A percentile compares a stretch with the other conserved stretches of the same genome.
These are phyloP conservation scores for Rhynchosporium secalis DNA, from an alignment of 2,329 filamentous ascomycete species.

Conservation along the genomic window DNA sequence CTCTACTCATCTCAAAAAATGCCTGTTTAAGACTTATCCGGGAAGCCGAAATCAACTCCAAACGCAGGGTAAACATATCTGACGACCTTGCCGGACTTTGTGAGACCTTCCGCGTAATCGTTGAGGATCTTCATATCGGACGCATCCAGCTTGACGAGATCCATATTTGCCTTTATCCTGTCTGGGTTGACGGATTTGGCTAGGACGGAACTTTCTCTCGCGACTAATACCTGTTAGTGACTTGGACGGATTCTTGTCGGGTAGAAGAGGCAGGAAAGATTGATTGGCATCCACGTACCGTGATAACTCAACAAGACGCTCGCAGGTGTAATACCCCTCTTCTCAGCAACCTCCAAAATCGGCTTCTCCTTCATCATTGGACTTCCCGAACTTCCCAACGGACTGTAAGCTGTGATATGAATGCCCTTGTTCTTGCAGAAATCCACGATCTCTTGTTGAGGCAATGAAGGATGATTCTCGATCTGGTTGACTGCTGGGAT, in stretches of 20 bases:
- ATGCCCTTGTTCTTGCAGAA: slow-evolving; percentile 53
- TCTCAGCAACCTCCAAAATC: slow-evolving; percentile 64
- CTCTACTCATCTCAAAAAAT: neutral
- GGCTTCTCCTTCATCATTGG: slow-evolving; percentile 58
- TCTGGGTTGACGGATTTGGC: slow-evolving; percentile 70
- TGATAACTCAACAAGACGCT: slow-evolving; percentile 72
- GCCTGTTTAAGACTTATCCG: slow-evolving; percentile 47
- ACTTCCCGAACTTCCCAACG: slow-evolving; percentile 42
- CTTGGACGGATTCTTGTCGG: slow-evolving; percentile 2
- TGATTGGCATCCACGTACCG: slow-evolving; percentile 48
- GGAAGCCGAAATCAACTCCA: slow-evolving; percentile 68
- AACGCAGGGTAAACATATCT: slow-evolving; percentile 70
- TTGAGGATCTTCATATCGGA: slow-evolving; percentile 60
- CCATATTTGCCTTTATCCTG: slow-evolving; percentile 69
- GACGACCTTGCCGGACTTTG: slow-evolving; percentile 52
- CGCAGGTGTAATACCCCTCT: slow-evolving; percentile 60
- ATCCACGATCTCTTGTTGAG: slow-evolving; percentile 52
- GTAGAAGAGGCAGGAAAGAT: neutral
- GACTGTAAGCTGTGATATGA: slow-evolving; percentile 53
- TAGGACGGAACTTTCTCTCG: slow-evolving; percentile 68
- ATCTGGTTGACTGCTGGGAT: slow-evolving; percentile 60
- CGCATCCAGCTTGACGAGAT: slow-evolving; percentile 63
- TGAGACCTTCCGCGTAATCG: slow-evolving; percentile 54
- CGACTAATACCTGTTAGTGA: slow-evolving; percentile 50
- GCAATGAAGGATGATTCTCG: slow-evolving; percentile 59